phyloP scores from a whole-genome alignment of 2,329 filamentous ascomycete genomes.

The Zalaria sp. region DNA sequence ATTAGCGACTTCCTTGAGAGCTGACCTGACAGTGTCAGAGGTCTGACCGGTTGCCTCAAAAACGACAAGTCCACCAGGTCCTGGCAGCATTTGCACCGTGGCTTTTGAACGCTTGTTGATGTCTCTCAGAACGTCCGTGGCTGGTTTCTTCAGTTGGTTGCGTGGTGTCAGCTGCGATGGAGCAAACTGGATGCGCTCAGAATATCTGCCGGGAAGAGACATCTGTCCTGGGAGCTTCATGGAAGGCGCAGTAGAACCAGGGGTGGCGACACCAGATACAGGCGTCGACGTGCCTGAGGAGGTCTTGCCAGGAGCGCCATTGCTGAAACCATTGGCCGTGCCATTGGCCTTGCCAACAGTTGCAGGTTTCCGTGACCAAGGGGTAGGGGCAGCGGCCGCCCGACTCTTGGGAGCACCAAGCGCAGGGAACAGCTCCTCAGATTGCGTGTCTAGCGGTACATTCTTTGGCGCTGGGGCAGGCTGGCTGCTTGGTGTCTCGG shows the following conservation, averaged over 20 bases:
- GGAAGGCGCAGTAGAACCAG: constrained; percentile 37
- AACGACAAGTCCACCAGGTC: constrained; percentile 57
- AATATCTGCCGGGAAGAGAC: constrained; percentile 72
- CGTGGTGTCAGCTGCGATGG: constrained; percentile 64
- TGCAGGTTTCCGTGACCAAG: constrained; percentile 61
- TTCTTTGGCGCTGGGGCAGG: constrained; percentile 14
- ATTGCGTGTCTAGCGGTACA: constrained; percentile 61
- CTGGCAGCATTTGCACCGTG: constrained; percentile 61
- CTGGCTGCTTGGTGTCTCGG: constrained; percentile 11
- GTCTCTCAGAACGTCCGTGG: constrained; percentile 75
- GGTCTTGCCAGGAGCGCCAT: constrained; percentile 27
- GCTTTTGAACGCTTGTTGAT: constrained; percentile 88
- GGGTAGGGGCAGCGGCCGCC: constrained; percentile 46
- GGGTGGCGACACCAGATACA: constrained; percentile 39
- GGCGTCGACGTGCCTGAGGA: constrained; percentile 49
- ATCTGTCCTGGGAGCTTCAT: constrained; percentile 19
- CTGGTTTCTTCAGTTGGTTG: constrained; percentile 66
- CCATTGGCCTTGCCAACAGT: constrained; percentile 36
- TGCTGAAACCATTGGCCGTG: constrained; percentile 32
- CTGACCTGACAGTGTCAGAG: constrained; percentile 63
- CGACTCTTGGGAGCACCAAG: constrained; percentile 59
- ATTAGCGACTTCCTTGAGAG: constrained; percentile 75
- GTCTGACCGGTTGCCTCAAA: constrained; percentile 78
- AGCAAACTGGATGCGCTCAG: constrained; percentile 60
- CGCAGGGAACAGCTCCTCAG: constrained; percentile 87